Evolutionary conservation across 2,329 filamentous ascomycete genomes (phyloP), one percentile per base, ranked within the genome.

Genomic region (Lomentospora prolificans): DNA sequence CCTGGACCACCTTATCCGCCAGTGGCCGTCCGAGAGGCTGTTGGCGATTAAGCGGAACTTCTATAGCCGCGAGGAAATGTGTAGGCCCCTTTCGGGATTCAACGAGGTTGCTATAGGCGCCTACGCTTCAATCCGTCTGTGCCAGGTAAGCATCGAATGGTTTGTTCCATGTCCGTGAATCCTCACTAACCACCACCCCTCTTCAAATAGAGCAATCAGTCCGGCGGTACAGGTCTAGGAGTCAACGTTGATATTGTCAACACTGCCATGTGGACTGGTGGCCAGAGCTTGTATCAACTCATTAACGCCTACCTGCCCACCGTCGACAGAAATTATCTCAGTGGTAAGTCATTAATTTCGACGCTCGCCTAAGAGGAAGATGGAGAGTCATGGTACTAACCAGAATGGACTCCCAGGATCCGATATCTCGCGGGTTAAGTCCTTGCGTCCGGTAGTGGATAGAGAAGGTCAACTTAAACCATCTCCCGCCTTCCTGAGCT

Each of bases 181-280:
- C 53, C 44, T 30, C 22, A 12, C 53, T 2, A 33, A 53, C 59
- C 66, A 58, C 68, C 67, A 66, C 58, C 6, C 14, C 12, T 51
- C 14, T 30, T 67, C 14, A 33, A 58, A n/a, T 65, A 78, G 64
- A 67, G 64, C 58, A 72, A 67, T 63, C 68, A 62, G 58, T 63
- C 60, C 57, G 70, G 74, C 1, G 77, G 80, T 30, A 78, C 81
- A 25, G 82, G 81, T 7, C 76, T 97, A 4, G 82, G 87, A 0
- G 74, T 99, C 66, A 97, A 96, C 62, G 83, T 95, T 9, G 92
- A 99, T 64, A 87, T 96, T 28, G 86, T 91, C 57, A 96, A 97
- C 65, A 88, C 89, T 0, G 88, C 87, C 10, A 99, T 99, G 72
- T 97, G 89, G 86, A 77, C 70, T 0, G 68, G 64, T 0, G 60